phyloP scores from a whole-genome alignment of 345 rosid genomes.

The Boechera retrofracta region DNA sequence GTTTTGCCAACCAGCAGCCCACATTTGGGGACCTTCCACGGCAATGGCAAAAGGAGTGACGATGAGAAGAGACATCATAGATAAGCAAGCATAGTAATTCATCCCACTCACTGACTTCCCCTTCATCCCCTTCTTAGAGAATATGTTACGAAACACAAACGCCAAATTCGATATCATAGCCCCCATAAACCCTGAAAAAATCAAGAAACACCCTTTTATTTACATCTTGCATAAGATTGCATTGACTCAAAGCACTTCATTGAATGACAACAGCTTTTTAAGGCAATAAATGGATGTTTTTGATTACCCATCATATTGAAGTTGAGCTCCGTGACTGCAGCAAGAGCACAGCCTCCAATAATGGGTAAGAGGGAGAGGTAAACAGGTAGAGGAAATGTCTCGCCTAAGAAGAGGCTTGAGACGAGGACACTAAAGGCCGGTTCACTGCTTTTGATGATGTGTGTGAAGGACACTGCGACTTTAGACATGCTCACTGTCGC shows the following conservation, averaged over 20 bases:
- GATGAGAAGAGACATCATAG: conserved; percentile 77
- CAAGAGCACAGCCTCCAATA: conserved; percentile 92
- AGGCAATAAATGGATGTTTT: background rate
- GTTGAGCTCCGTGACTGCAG: conserved; percentile 92
- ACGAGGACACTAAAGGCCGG: conserved; percentile 93
- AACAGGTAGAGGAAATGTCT: conserved; percentile 73
- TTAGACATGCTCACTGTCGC: conserved; percentile 98
- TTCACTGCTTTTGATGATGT: conserved; percentile 94
- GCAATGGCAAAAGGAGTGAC: conserved; percentile 93
- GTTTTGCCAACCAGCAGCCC: conserved; percentile 90
- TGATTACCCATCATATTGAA: conserved; percentile 84
- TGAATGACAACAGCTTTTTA: background rate
- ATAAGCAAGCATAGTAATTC: conserved; percentile 95
- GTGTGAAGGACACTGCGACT: conserved; percentile 97
- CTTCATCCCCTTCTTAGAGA: conserved; percentile 97
- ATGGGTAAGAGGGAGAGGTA: conserved; percentile 86
- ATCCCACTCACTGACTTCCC: conserved; percentile 94
- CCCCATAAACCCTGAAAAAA: conserved; percentile 86
- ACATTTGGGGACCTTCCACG: conserved; percentile 93
- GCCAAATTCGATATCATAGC: conserved; percentile 98
- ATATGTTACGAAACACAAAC: conserved; percentile 88
- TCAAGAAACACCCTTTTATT: conserved; percentile 13
- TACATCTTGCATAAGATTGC: background rate
- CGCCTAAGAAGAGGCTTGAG: conserved; percentile 77
- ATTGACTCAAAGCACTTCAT: conserved; percentile 1